Evolutionary conservation across 1,139 yeast species (phyloP).

Genomic region (Suhomyces bribrorum): DNA sequence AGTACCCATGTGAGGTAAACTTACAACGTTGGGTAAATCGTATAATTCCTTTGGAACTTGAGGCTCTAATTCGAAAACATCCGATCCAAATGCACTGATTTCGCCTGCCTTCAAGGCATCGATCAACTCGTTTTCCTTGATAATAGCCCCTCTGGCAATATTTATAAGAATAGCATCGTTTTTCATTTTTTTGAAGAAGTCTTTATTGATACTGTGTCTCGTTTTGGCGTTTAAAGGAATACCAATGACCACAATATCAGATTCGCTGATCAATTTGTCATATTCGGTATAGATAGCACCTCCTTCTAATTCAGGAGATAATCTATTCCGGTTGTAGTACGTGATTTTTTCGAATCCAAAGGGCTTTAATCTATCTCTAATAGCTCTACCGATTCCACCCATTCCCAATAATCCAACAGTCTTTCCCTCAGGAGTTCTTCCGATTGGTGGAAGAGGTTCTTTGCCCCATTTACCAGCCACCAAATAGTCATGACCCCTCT

Average conservation of each 20-base stretch:
- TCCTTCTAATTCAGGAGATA: conserved; percentile 54
- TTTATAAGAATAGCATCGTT: conserved; percentile 64
- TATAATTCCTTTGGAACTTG: conserved; percentile 58
- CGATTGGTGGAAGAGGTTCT: conserved; percentile 21
- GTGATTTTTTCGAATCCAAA: conserved; percentile 62
- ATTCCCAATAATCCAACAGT: conserved; percentile 69
- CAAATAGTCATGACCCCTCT: conserved; percentile 47
- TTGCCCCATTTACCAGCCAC: conserved; percentile 60
- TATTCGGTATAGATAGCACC: conserved; percentile 57
- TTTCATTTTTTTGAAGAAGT: conserved; percentile 58
- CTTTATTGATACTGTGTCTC: conserved; percentile 56
- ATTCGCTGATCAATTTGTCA: conserved; percentile 53
- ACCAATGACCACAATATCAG: conserved; percentile 63
- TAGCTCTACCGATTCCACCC: conserved; percentile 78
- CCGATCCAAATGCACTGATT: conserved; percentile 73
- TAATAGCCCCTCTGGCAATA: conserved; percentile 75
- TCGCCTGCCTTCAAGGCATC: conserved; percentile 67
- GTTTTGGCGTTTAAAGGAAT: conserved; percentile 65
- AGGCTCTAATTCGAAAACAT: conserved; percentile 87
- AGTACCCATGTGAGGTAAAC: conserved; percentile 85
- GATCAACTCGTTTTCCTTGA: conserved; percentile 65
- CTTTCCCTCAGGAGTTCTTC: conserved; percentile 56
- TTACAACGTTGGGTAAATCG: conserved; percentile 56
- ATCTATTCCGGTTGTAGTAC: conserved; percentile 60
- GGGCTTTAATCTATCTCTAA: conserved; percentile 60